phyloP scores from a whole-genome alignment of 73 alveolate species.

The Paramecium primaurelia region DNA sequence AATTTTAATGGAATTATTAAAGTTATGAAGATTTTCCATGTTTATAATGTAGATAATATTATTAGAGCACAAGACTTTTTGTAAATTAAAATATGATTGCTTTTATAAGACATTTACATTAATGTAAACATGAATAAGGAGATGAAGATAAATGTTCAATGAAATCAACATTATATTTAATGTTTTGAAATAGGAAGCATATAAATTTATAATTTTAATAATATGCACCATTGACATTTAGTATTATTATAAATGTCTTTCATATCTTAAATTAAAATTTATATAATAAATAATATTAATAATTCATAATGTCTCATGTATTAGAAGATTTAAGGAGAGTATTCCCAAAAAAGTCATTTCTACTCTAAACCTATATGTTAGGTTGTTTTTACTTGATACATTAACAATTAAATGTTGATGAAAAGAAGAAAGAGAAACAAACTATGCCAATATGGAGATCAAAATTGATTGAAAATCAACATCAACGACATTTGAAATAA shows the following conservation, averaged over 20 bases:
- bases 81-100: not conserved
- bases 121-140: conserved; percentile 48
- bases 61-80: not conserved
- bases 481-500: not conserved
- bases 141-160: conserved; percentile 29
- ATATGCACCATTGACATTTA: not conserved
- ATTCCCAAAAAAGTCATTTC: not conserved
- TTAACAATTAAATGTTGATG: not conserved
- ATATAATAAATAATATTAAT: not conserved
- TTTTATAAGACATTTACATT: conserved; percentile 18
- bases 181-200: not conserved
- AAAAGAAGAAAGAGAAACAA: not conserved
- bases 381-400: conserved; percentile 22
- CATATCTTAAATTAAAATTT: not conserved
- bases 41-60: not conserved
- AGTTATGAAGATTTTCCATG: conserved; percentile 44
- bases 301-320: not conserved
- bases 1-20: not conserved
- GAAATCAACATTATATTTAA: conserved; percentile 4
- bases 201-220: not conserved
- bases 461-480: not conserved
- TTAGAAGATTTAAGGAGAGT: conserved; percentile 43
- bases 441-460: not conserved
- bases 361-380: conserved; percentile 4
- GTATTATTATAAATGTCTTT: not conserved